Evolutionary conservation across 2,329 filamentous ascomycete species (phyloP).

Genomic region (Tolypocladium guangdongense): DNA sequence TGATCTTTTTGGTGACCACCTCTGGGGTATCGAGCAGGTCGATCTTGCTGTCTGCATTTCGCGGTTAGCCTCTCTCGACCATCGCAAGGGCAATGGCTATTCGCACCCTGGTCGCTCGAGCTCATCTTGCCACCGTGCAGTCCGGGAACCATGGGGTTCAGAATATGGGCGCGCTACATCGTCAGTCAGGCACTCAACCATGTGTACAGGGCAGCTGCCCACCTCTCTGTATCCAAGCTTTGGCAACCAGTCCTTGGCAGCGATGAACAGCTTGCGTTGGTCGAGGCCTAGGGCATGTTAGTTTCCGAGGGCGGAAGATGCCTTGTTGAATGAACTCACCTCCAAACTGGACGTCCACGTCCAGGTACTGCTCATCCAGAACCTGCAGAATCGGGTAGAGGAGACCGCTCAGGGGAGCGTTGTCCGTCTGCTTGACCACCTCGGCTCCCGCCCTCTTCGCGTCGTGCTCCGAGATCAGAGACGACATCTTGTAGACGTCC

Average conservation of each 20-base stretch:
- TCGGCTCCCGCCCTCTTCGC: conserved; percentile 87
- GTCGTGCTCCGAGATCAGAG: conserved; percentile 63
- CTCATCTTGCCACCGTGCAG: conserved; percentile 81
- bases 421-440: conserved; percentile 83
- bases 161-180: conserved; percentile 24
- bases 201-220: neutral
- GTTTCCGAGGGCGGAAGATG: neutral
- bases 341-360: conserved; percentile 81
- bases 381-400: conserved; percentile 56
- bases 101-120: conserved; percentile 52
- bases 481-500: conserved; percentile 72
- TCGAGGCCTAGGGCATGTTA: conserved; percentile 40
- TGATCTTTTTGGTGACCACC: conserved; percentile 67
- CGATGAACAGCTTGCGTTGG: conserved; percentile 80
- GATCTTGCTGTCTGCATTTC: conserved; percentile 63
- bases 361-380: conserved; percentile 81
- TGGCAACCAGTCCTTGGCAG: conserved; percentile 75
- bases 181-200: neutral
- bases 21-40: conserved; percentile 79
- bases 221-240: conserved; percentile 72
- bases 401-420: conserved; percentile 50
- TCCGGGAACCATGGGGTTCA: conserved; percentile 76
- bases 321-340: conserved; percentile 26
- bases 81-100: neutral
- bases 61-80: neutral